Base-by-base conservation (phyloP, 768 basidiomycete genomes). In the Pluteus cervinus region DNA sequence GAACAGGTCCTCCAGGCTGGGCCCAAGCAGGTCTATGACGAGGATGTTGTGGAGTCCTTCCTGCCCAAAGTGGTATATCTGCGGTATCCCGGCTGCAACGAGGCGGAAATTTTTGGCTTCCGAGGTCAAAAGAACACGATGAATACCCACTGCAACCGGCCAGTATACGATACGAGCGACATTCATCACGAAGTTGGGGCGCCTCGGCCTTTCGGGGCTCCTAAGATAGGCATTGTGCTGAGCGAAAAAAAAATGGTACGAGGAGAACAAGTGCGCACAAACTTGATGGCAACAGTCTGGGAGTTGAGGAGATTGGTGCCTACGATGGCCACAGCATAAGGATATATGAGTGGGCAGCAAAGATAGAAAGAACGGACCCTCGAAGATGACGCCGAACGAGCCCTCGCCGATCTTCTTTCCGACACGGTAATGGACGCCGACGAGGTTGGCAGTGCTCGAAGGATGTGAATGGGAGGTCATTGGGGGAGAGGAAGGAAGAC, bases 391-490 rank as follows among this genome's bases (percentile, higher is more conserved):
- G 47, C 96, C 96, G 60, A 99, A 99, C 5, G 85, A 88, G 45
- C 96, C 96, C 62, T 99, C 96, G 46, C 96, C 96, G 62, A 99
- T 97, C 79, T 98, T 98, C 76, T 87, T 88, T 51, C 94, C 94
- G 15, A 98, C 93, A 40, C 89, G 81, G 68, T 94, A 98, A 68
- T 97, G 92, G n/a, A 86, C 80, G 37, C 94, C 91, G 52, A 96
- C 91, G 56, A 94, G 67, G 62, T 86, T 85, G 43, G 81, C 72
- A 29, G 75, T 75, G 3, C 78, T 74, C 30, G 74, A 70, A 2
- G 76, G 65, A 48, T 76, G 73, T 1, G 75, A 68, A 49, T 76
- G 75, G 15, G 74, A 71, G 42, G 76, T 58, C 79, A 80, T 81
- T 47, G 62, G 46, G 34, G 42, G 37, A 41, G 45, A 49, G 54